Evolutionary conservation across 73 alveolate species (phyloP).

Genomic region (Uronychia setigera): DNA sequence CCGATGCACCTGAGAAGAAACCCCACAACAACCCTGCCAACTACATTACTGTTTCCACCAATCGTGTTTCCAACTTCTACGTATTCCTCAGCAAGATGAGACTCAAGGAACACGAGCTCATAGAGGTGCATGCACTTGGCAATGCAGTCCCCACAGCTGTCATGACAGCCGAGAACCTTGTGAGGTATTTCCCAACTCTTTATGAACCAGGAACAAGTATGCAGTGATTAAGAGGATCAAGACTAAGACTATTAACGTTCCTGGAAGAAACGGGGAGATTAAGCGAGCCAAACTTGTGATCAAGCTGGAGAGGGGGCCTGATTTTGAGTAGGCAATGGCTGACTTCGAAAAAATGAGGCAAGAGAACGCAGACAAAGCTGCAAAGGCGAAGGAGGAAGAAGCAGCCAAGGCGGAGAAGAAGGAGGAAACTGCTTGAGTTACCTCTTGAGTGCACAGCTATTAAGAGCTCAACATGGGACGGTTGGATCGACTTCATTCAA

Average conservation of each 20-base stretch:
- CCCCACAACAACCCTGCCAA: conserved; percentile 1
- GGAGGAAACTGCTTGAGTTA: too few species aligned
- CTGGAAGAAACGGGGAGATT: conserved; percentile 13
- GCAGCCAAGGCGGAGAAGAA: too few species aligned
- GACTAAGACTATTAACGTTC: conserved; percentile 11
- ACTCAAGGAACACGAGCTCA: conserved; percentile 43
- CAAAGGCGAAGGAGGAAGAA: not conserved
- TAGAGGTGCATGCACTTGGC: conserved; percentile 69
- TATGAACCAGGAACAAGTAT: conserved; percentile 10
- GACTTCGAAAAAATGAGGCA: conserved; percentile 19
- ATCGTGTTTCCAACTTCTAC: conserved; percentile 61
- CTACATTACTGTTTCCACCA: conserved; percentile 53
- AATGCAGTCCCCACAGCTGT: conserved; percentile 70
- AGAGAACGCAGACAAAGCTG: not conserved
- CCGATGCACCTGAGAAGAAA: not conserved
- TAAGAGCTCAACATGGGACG: too few species aligned
- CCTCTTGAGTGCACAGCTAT: too few species aligned
- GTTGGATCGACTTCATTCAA: too few species aligned
- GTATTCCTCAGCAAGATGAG: conserved; percentile 59
- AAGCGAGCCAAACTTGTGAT: conserved; percentile 24
- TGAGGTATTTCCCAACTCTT: conserved; percentile 31
- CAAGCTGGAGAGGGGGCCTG: conserved; percentile 10
- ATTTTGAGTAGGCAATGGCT: conserved; percentile 22
- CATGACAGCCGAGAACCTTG: conserved; percentile 56
- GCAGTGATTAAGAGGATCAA: conserved; percentile 19